Evolutionary conservation across 495 filamentous ascomycete genomes (phyloP).

Genomic region (Cercophora sp.): DNA sequence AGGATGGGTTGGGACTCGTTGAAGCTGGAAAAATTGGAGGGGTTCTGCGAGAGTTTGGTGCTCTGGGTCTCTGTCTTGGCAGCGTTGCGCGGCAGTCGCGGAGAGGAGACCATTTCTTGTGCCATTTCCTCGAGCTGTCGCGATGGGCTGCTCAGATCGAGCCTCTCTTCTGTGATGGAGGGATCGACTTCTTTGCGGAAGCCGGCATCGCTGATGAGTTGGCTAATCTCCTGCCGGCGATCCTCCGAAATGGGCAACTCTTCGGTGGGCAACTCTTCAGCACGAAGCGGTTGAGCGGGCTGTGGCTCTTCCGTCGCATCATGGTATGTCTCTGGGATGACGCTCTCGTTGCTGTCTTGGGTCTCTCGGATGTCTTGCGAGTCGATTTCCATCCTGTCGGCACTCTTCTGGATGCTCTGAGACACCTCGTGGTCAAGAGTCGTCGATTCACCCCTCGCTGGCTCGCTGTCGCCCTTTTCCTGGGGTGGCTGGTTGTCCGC

Average conservation of each 20-base stretch:
- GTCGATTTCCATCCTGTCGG: conserved; percentile 2
- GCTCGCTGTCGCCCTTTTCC: background rate
- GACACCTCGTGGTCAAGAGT: conserved; percentile 15
- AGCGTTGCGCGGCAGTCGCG: background rate
- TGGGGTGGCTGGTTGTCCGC: too few relatives aligned
- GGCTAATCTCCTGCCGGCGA: conserved; percentile 22
- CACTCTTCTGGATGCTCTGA: conserved; percentile 7
- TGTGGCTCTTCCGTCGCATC: background rate
- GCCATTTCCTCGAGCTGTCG: conserved; percentile 24
- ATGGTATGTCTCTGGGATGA: conserved; percentile 16
- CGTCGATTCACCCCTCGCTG: conserved; percentile 10
- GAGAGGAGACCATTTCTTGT: conserved; percentile 11
- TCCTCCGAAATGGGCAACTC: conserved; percentile 22
- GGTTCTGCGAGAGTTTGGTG: background rate
- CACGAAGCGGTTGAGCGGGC: background rate
- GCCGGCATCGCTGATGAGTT: conserved; percentile 23
- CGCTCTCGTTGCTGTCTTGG: conserved; percentile 12
- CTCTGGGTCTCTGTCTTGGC: background rate
- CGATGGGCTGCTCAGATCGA: conserved; percentile 27
- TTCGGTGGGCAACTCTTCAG: background rate
- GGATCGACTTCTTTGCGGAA: conserved; percentile 22
- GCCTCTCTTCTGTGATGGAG: conserved; percentile 8
- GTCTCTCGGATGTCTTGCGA: background rate
- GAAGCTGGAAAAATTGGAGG: conserved; percentile 3
- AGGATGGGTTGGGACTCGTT: conserved; percentile 24